Evolutionary conservation across 768 basidiomycete species (phyloP), one percentile per base, ranked within the genome.

Genomic region (Sporobolomyces roseus): DNA sequence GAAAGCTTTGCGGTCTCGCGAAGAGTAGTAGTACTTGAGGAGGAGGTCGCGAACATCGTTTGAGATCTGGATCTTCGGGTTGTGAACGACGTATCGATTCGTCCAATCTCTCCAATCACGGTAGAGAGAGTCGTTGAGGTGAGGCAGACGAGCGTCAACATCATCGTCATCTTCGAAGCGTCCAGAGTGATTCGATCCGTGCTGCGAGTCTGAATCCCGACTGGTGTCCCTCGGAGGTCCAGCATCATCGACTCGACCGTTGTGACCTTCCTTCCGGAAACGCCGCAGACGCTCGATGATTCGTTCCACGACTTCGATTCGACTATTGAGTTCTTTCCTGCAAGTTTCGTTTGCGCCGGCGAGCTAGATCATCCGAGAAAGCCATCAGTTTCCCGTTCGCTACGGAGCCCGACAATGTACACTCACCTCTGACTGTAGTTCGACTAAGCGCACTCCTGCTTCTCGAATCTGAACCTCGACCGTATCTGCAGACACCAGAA

Each of bases 71-170:
- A 94, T 82, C 54, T 85, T 87, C 1, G 92, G 93, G 68, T 85
- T 88, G 78, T 96, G 92, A 21, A 92, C 83, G 75, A 94, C 90
- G 76, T 93, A 91, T 30, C 93, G 91, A 74, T 93, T 89, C 76
- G 89, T 87, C 79, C 94, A 97, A 67, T 86, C 85, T 3, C 83
- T 84, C 88, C 85, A 87, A 74, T 90, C 88, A 29, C 85, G 81
- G 32, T 63, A 64, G 38, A 76, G 67, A 9, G 66, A 49, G 55
- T 66, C 56, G 0, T 63, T 58, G 48, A 71, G 45, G 56, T 73
- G 62, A 16, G 71, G 71, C 4, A 73, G 38, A 5, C 63, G 45
- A 13, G 38, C 45, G 38, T 63, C 63, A 25, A 49, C 63, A 19
- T 33, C 23, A 9, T 54, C 61, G 33, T 69, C 64, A 17, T 46